A percentile compares a stretch with the other conserved stretches of the same genome.
phyloP scores from a whole-genome alignment of 306 rosid species.

The Parietaria judaica region DNA sequence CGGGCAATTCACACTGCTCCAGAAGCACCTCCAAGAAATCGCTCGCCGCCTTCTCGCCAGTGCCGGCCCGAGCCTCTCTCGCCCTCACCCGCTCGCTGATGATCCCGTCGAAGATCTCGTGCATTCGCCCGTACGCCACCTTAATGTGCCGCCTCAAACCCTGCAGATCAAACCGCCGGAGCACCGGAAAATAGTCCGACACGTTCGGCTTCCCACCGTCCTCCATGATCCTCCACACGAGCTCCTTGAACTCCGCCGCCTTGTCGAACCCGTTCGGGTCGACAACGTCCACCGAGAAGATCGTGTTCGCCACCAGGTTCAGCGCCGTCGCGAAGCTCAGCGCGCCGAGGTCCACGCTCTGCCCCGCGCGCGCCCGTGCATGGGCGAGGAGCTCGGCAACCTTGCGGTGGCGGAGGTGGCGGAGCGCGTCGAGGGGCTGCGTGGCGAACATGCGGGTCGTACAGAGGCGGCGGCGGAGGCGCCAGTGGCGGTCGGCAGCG shows the following conservation, averaged over 20 bases:
- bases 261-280: slow-evolving; percentile 28
- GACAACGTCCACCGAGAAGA: slow-evolving; percentile 48
- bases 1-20: too few species aligned
- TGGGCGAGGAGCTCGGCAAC: slow-evolving; percentile 31
- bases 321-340: slow-evolving; percentile 39
- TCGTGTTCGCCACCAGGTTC: slow-evolving; percentile 46
- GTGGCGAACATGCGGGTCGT: slow-evolving; percentile 33
- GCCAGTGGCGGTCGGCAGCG: slow-evolving; percentile 37
- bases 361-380: background rate
- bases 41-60: slow-evolving; percentile 2
- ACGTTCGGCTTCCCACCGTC: slow-evolving; percentile 46
- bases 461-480: slow-evolving; percentile 49
- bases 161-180: slow-evolving; percentile 39
- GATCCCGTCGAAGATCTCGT: slow-evolving; percentile 35
- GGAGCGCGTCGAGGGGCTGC: slow-evolving; percentile 41
- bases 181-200: slow-evolving; percentile 41
- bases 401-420: slow-evolving; percentile 37
- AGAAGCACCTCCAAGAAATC: too few species aligned
- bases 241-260: slow-evolving; percentile 45
- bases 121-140: slow-evolving; percentile 42
- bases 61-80: background rate
- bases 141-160: slow-evolving; percentile 35
- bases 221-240: slow-evolving; percentile 64
- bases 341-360: slow-evolving; percentile 28
- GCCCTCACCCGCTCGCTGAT: slow-evolving; percentile 26